A percentile compares a stretch with the other conserved stretches of the same genome.
These are phyloP conservation scores for Podaxis rugospora DNA, from an alignment of 768 basidiomycete species.

Conservation along the genomic window DNA sequence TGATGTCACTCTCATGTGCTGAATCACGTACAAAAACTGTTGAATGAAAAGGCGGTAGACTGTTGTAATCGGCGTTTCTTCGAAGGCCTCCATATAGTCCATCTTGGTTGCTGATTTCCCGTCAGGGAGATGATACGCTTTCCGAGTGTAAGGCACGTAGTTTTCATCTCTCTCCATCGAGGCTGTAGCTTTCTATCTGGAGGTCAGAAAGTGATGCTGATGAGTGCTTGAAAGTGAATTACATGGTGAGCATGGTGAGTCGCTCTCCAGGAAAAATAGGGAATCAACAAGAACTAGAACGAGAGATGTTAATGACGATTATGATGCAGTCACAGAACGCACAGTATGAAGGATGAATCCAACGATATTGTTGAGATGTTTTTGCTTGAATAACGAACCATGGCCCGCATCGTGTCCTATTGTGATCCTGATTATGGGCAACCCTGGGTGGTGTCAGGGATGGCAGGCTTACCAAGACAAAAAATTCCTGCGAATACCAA, in stretches of 20 bases:
- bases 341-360: conserved; percentile 48
- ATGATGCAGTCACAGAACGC: conserved; percentile 5
- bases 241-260: conserved; percentile 70
- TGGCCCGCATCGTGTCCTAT: conserved; percentile 45
- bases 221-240: conserved; percentile 10
- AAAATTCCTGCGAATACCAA: conserved; percentile 49
- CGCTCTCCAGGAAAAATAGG: conserved; percentile 65
- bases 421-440: not conserved
- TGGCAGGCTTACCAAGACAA: conserved; percentile 36
- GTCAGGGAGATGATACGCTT: conserved; percentile 36
- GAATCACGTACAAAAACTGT: conserved; percentile 36
- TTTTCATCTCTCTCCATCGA: conserved; percentile 79
- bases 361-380: conserved; percentile 35
- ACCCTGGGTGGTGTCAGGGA: not conserved
- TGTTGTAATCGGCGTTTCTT: conserved; percentile 47
- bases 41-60: conserved; percentile 39
- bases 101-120: conserved; percentile 30
- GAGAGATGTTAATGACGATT: conserved; percentile 10
- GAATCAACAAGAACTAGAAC: conserved; percentile 44
- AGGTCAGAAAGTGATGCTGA: not conserved
- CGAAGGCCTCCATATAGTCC: conserved; percentile 47
- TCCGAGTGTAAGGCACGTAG: conserved; percentile 50
- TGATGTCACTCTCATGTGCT: not conserved
- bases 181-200: conserved; percentile 52
- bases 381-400: conserved; percentile 33